Evolutionary conservation across 305 asterid genomes (phyloP).

Genomic region (Rubia tinctorum): DNA sequence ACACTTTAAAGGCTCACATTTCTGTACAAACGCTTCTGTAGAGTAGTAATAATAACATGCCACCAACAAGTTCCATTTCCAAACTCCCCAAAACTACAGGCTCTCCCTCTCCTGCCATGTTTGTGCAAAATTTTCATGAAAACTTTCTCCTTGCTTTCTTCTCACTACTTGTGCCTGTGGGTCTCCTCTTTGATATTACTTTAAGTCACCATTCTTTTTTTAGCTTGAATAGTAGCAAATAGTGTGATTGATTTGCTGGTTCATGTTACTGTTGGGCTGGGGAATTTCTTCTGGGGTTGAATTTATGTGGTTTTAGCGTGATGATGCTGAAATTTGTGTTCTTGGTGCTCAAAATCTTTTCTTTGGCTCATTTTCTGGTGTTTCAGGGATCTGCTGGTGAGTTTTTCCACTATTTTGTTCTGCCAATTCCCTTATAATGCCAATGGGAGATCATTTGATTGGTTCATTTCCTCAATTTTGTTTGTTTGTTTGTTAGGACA

Average conservation of each 20-base stretch:
- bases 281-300: slow-evolving; percentile 18
- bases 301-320: slow-evolving; percentile 50
- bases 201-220: slow-evolving; percentile 35
- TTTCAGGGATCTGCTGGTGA: slow-evolving; percentile 75
- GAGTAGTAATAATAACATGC: slow-evolving; percentile 24
- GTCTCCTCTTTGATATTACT: slow-evolving; percentile 47
- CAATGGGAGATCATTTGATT: background rate
- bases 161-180: slow-evolving; percentile 69
- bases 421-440: slow-evolving; percentile 2
- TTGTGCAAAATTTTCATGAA: slow-evolving; percentile 30
- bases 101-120: slow-evolving; percentile 15
- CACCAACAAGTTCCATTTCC: slow-evolving; percentile 11
- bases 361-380: slow-evolving; percentile 45
- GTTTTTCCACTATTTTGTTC: slow-evolving; percentile 17
- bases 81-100: slow-evolving; percentile 10
- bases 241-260: slow-evolving; percentile 16
- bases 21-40: slow-evolving; percentile 34
- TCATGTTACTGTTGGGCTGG: slow-evolving; percentile 29
- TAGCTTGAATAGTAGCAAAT: slow-evolving; percentile 11
- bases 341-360: slow-evolving; percentile 42
- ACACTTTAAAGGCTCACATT: slow-evolving; percentile 35
- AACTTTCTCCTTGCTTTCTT: slow-evolving; percentile 65
- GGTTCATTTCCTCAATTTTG: background rate
- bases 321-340: slow-evolving; percentile 44
- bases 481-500: slow-evolving; percentile 5